Percentiles rank a stretch among this genome's conserved stretches.
Conservation (phyloP, 164 flowering plant species). For the Piper betle region DNA sequence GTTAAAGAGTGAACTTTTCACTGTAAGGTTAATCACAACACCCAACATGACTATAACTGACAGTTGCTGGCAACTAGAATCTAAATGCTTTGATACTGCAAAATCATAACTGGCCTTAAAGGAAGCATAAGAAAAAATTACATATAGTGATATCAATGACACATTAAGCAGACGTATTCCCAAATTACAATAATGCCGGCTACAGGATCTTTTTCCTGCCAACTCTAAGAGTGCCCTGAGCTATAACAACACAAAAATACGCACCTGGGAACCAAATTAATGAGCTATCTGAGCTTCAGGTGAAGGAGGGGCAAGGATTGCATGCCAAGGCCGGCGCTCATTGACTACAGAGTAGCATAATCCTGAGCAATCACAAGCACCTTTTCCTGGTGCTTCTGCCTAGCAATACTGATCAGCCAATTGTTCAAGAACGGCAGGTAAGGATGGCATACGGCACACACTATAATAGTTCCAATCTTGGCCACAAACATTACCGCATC, state of each 20-base stretch:
- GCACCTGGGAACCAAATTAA: constrained; percentile 89
- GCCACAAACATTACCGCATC: constrained; percentile 68
- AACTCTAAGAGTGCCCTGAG: too few species aligned
- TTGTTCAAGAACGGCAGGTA: constrained; percentile 82
- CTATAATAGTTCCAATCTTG: constrained; percentile 67
- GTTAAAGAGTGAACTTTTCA: neutral
- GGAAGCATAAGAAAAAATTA: too few species aligned
- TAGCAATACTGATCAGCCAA: constrained; percentile 80
- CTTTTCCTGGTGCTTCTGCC: constrained; percentile 76
- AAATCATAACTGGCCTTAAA: too few species aligned
- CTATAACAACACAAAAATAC: neutral
- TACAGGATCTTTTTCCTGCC: neutral
- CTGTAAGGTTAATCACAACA: neutral
- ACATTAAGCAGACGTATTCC: neutral
- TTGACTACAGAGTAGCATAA: constrained; percentile 79
- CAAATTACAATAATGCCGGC: neutral
- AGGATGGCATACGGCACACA: constrained; percentile 85
- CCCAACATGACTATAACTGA: neutral
- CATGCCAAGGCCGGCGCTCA: constrained; percentile 94
- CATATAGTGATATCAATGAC: too few species aligned
- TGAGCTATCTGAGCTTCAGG: constrained; percentile 71
- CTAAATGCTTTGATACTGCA: too few species aligned
- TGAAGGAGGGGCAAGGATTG: constrained; percentile 82
- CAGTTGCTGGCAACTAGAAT: too few species aligned
- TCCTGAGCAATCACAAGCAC: constrained; percentile 96